Evolutionary conservation across 441 rosid genomes (phyloP).

Genomic region (Biscutella auriculata): DNA sequence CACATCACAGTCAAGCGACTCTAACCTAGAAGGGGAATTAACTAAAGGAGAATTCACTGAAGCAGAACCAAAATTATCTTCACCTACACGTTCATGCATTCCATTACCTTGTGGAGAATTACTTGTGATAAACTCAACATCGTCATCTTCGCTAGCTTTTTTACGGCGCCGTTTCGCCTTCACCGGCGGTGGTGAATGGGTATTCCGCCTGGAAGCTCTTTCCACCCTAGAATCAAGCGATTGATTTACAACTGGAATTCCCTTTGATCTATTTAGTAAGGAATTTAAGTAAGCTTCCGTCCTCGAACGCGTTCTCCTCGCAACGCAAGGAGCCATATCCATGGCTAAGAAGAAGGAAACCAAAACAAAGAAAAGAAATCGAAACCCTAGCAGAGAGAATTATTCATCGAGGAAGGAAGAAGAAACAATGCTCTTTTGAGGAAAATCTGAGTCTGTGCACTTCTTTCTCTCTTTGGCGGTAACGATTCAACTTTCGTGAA

Average conservation of each 20-base stretch:
- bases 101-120: neutral
- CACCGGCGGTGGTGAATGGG: neutral
- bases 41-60: too few relatives aligned
- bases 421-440: too few relatives aligned
- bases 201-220: too few relatives aligned
- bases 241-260: neutral
- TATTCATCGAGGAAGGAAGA: neutral
- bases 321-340: conserved; percentile 22
- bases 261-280: neutral
- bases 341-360: neutral
- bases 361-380: neutral
- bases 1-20: neutral
- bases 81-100: neutral
- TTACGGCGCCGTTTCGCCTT: conserved; percentile 6
- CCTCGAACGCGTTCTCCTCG: conserved; percentile 23
- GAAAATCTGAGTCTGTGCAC: neutral
- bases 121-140: neutral
- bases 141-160: neutral
- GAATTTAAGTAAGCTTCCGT: conserved; percentile 10
- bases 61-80: neutral
- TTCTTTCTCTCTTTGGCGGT: conserved; percentile 16
- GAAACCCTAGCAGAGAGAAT: conserved; percentile 18
- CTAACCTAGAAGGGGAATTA: too few relatives aligned
- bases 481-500: conserved; percentile 21
- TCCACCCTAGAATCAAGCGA: too few relatives aligned